Evolutionary conservation across 805 yeast species (phyloP).

Genomic region (Pichia scutulata): DNA sequence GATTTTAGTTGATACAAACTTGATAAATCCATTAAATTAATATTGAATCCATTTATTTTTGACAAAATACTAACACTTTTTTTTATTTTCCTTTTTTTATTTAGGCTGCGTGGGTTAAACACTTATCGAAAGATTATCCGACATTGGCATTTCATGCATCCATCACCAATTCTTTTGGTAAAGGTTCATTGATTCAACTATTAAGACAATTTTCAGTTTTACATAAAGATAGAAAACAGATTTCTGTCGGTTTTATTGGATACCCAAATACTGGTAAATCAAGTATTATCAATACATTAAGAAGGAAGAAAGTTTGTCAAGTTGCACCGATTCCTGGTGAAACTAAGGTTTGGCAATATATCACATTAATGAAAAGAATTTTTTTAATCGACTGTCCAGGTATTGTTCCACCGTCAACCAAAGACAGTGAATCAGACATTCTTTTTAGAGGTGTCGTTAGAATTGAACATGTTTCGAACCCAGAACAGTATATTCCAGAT

Average conservation of each 20-base stretch:
- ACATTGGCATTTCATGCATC: conserved; percentile 98
- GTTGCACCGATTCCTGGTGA: conserved; percentile 99
- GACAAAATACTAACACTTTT: conserved; percentile 27
- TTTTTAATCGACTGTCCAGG: conserved; percentile 98
- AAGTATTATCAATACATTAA: conserved; percentile 85
- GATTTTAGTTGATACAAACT: no score
- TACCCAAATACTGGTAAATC: conserved; percentile 99
- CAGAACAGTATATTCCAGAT: conserved; percentile 92
- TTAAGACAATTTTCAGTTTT: conserved; percentile 86
- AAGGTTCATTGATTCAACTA: conserved; percentile 90
- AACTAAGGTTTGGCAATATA: conserved; percentile 98
- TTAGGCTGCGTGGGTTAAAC: conserved; percentile 98
- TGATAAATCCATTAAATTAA: no score
- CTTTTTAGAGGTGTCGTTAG: conserved; percentile 95
- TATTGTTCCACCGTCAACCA: conserved; percentile 91
- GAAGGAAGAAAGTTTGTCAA: conserved; percentile 90
- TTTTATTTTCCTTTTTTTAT: conserved; percentile 7
- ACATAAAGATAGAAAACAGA: conserved; percentile 90
- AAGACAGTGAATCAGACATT: conserved; percentile 87
- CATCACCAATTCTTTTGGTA: conserved; percentile 94
- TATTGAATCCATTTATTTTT: neutral
- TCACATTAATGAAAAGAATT: conserved; percentile 91
- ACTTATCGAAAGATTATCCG: conserved; percentile 83
- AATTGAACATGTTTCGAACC: conserved; percentile 93
- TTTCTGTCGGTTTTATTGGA: conserved; percentile 95